Evolutionary conservation across 83 land plant genomes (phyloP).

Genomic region (Picea engelmannii): DNA sequence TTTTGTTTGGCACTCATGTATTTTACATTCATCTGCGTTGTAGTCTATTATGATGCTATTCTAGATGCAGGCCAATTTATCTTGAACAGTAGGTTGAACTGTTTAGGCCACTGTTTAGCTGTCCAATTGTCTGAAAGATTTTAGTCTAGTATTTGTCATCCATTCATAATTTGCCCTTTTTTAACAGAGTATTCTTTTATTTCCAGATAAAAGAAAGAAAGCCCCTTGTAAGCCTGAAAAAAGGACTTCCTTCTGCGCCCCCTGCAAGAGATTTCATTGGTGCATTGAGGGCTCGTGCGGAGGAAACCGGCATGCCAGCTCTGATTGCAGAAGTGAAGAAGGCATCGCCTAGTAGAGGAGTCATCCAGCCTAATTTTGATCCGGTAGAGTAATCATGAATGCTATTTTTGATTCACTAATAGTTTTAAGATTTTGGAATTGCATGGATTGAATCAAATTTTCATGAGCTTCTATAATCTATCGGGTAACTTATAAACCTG

Average conservation of each 20-base stretch:
- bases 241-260: slow-evolving; percentile 57
- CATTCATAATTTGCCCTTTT: background rate
- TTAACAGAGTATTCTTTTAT: background rate
- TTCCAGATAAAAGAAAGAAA: slow-evolving; percentile 81
- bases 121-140: too few species aligned
- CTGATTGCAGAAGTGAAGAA: slow-evolving; percentile 99
- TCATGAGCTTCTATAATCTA: background rate
- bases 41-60: too few species aligned
- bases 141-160: background rate
- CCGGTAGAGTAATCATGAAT: slow-evolving; percentile 51
- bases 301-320: slow-evolving; percentile 78
- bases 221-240: slow-evolving; percentile 53
- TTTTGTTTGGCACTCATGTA: too few species aligned
- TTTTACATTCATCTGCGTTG: too few species aligned
- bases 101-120: too few species aligned
- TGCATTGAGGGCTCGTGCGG: slow-evolving; percentile 66
- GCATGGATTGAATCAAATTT: background rate
- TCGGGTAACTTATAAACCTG: background rate
- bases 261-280: slow-evolving; percentile 88
- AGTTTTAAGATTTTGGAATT: background rate
- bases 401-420: background rate
- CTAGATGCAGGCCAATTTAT: too few species aligned
- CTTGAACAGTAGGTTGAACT: too few species aligned
- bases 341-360: slow-evolving; percentile 94
- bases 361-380: slow-evolving; percentile 91